phyloP scores from a whole-genome alignment of 75 land plant species.

The Pinus taeda region DNA sequence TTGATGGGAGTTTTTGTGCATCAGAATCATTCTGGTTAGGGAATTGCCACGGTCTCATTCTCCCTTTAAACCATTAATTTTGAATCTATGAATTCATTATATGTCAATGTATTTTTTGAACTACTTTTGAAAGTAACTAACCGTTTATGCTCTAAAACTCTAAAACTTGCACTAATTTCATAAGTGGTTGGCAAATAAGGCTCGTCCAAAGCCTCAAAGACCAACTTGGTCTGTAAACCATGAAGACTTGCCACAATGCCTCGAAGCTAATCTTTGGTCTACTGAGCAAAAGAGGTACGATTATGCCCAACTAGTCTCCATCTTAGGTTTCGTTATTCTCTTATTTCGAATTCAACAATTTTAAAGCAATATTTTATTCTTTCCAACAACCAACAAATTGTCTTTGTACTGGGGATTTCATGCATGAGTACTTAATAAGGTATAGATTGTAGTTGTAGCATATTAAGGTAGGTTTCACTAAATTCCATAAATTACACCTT shows the following conservation, averaged over 20 bases:
- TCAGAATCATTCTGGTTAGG: not conserved
- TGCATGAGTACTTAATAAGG: too few species aligned
- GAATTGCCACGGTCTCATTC: not conserved
- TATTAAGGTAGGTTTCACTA: too few species aligned
- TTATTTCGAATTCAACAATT: not conserved
- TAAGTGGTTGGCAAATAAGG: conserved; percentile 90
- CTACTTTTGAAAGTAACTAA: too few species aligned
- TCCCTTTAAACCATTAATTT: not conserved
- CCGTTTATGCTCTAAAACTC: too few species aligned
- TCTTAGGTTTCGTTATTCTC: not conserved
- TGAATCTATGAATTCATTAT: too few species aligned
- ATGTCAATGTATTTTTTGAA: too few species aligned
- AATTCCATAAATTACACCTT: too few species aligned
- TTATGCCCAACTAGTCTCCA: not conserved
- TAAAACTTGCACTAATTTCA: conserved; percentile 96
- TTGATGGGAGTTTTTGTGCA: not conserved
- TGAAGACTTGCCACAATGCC: conserved; percentile 74
- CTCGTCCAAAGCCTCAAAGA: conserved; percentile 65
- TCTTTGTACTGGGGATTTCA: too few species aligned
- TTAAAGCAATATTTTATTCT: not conserved
- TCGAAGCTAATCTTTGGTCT: conserved; percentile 85
- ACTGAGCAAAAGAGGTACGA: conserved; percentile 91
- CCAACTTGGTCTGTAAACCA: conserved; percentile 43
- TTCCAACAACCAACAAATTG: too few species aligned
- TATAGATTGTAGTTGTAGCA: too few species aligned